Percentiles rank a stretch among this genome's conserved stretches.
These are phyloP conservation scores for Venturia effusa DNA, from an alignment of 2,329 filamentous ascomycete species.

Conservation along the genomic window DNA sequence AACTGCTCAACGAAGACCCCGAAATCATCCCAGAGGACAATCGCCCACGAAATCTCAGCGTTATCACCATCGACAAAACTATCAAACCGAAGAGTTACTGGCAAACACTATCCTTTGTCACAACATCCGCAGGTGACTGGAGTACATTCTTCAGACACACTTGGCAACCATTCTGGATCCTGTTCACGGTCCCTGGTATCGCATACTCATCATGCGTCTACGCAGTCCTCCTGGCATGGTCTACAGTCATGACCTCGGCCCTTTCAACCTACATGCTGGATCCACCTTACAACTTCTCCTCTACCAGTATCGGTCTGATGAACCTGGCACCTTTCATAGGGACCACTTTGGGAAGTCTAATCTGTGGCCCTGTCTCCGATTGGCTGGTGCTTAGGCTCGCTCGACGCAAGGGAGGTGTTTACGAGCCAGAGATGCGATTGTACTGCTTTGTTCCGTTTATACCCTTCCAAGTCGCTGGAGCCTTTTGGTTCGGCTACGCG, in stretches of 20 bases:
- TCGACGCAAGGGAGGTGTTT: slow-evolving; percentile 27
- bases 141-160: slow-evolving; percentile 24
- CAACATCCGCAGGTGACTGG: slow-evolving; percentile 21
- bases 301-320: slow-evolving; percentile 14
- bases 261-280: slow-evolving; percentile 19
- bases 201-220: slow-evolving; percentile 9
- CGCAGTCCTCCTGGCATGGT: slow-evolving; percentile 28
- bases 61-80: slow-evolving; percentile 18
- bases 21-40: slow-evolving; percentile 11
- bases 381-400: slow-evolving; percentile 24
- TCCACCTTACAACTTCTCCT: slow-evolving; percentile 8
- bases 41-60: slow-evolving; percentile 16
- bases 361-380: slow-evolving; percentile 27
- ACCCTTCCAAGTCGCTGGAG: slow-evolving; percentile 16
- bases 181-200: slow-evolving; percentile 5
- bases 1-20: not conserved
- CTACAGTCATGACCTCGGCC: slow-evolving; percentile 24
- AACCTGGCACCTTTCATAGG: slow-evolving; percentile 31
- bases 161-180: slow-evolving; percentile 17
- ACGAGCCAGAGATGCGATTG: slow-evolving; percentile 32
- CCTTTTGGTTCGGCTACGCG: slow-evolving; percentile 11
- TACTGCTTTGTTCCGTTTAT: slow-evolving; percentile 22
- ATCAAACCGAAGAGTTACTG: slow-evolving; percentile 33
- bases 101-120: slow-evolving; percentile 21
- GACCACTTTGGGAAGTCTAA: slow-evolving; percentile 20